Evolutionary conservation across 1,139 yeast genomes (phyloP).

Genomic region (Saccharomyces uvarum): DNA sequence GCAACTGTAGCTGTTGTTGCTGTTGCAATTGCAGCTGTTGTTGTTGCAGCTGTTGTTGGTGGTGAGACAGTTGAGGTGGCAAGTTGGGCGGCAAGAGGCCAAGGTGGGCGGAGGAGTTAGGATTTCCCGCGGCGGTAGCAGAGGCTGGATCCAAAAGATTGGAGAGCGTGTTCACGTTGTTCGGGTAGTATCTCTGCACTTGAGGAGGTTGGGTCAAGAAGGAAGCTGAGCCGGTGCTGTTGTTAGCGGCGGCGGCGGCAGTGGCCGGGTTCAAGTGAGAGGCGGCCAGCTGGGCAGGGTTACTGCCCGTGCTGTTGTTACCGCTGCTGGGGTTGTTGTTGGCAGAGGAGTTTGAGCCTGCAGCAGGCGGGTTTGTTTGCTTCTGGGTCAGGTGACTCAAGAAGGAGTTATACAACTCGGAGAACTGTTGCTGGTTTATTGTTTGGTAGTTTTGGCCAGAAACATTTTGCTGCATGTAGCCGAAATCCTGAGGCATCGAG

Average conservation of each 20-base stretch:
- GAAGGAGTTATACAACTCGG: slow-evolving; percentile 28
- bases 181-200: slow-evolving; percentile 4
- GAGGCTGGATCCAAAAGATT: slow-evolving; percentile 3
- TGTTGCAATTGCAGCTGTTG: slow-evolving; percentile 12
- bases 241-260: slow-evolving; percentile 12
- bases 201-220: slow-evolving; percentile 1
- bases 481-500: slow-evolving; percentile 15
- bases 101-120: slow-evolving; percentile 6
- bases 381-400: slow-evolving; percentile 25
- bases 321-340: background rate
- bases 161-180: slow-evolving; percentile 2
- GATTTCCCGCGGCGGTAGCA: slow-evolving; percentile 9
- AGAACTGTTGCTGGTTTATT: slow-evolving; percentile 23
- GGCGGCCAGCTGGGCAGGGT: slow-evolving; percentile 10
- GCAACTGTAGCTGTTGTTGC: slow-evolving; percentile 3
- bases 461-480: slow-evolving; percentile 13
- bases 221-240: slow-evolving; percentile 4
- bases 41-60: slow-evolving; percentile 7
- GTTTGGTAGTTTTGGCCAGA: slow-evolving; percentile 10
- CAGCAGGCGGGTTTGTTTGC: slow-evolving; percentile 15
- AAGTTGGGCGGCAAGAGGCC: background rate
- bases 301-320: background rate
- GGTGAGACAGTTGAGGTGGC: slow-evolving; percentile 12
- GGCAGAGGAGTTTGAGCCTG: slow-evolving; percentile 3
- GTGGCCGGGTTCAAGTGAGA: slow-evolving; percentile 18